A percentile compares a stretch with the other conserved stretches of the same genome.
Evolutionary conservation across 2,329 filamentous ascomycete genomes (phyloP).

Genomic region (Cladosporium sp.): DNA sequence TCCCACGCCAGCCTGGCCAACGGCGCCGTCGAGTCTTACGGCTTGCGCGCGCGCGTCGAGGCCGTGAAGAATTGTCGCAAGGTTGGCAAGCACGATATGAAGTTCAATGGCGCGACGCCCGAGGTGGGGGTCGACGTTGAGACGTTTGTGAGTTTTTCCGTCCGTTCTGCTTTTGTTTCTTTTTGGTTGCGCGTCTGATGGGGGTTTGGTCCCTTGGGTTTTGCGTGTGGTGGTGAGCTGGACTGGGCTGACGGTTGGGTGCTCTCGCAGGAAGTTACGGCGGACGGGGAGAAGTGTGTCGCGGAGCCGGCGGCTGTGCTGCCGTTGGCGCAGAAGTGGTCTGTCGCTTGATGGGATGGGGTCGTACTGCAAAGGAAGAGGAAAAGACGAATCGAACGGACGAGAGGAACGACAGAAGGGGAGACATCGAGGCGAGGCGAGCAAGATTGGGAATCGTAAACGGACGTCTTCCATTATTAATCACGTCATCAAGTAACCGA

Average conservation of each 20-base stretch:
- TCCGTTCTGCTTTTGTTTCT: background rate
- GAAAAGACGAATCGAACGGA: too few relatives aligned
- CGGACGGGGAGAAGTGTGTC: slow-evolving; percentile 67
- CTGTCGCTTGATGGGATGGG: slow-evolving; percentile 54
- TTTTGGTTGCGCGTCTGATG: background rate
- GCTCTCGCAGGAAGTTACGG: slow-evolving; percentile 58
- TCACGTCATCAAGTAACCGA: too few relatives aligned
- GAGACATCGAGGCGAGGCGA: too few relatives aligned
- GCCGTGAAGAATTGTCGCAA: slow-evolving; percentile 67
- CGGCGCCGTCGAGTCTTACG: slow-evolving; percentile 62
- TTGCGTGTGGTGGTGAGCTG: too few relatives aligned
- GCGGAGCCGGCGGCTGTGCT: slow-evolving; percentile 66
- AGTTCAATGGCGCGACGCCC: slow-evolving; percentile 74
- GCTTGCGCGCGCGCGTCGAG: slow-evolving; percentile 69
- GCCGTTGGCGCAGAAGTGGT: slow-evolving; percentile 72
- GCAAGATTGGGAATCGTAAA: too few relatives aligned
- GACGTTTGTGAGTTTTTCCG: slow-evolving; percentile 52
- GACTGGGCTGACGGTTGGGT: slow-evolving; percentile 12
- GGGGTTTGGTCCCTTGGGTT: too few relatives aligned
- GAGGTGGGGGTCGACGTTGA: slow-evolving; percentile 85
- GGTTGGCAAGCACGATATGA: slow-evolving; percentile 81
- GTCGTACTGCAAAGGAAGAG: too few relatives aligned
- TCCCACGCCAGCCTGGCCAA: slow-evolving; percentile 30
- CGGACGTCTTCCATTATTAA: too few relatives aligned
- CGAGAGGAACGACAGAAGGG: too few relatives aligned